Percentiles rank a stretch among this genome's conserved stretches.
Conservation (phyloP, 352 stramenopile genomes). For the Pythium graminicola region DNA sequence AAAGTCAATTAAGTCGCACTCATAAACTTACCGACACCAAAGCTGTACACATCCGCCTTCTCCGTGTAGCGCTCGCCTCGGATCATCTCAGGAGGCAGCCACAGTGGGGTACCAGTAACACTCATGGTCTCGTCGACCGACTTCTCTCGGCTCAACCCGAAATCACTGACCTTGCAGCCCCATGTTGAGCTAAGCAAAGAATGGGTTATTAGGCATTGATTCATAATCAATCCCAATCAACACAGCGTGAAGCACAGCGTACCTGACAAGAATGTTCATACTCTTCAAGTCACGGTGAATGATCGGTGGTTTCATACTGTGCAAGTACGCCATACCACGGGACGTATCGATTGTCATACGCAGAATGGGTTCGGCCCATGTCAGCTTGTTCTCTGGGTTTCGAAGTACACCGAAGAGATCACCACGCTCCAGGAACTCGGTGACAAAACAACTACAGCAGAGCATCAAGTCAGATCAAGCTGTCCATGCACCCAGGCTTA, state of each 20-base stretch:
- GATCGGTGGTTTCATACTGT: slow-evolving; percentile 96
- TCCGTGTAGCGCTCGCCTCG: slow-evolving; percentile 83
- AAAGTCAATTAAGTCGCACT: background rate
- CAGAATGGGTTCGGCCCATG: slow-evolving; percentile 81
- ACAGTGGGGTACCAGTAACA: slow-evolving; percentile 76
- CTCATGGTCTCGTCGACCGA: slow-evolving; percentile 94
- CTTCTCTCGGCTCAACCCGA: slow-evolving; percentile 95
- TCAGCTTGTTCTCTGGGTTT: slow-evolving; percentile 72
- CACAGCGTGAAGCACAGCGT: background rate
- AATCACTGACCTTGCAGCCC: slow-evolving; percentile 95
- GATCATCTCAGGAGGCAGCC: slow-evolving; percentile 86
- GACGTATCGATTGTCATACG: slow-evolving; percentile 89
- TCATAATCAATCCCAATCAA: background rate
- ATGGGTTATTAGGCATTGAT: background rate
- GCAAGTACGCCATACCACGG: slow-evolving; percentile 96
- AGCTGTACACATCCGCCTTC: slow-evolving; percentile 86
- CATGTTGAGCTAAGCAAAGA: slow-evolving; percentile 53
- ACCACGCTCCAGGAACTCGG: slow-evolving; percentile 79
- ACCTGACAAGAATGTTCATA: slow-evolving; percentile 87
- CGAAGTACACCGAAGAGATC: slow-evolving; percentile 78
- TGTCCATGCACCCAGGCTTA: background rate
- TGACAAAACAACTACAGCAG: slow-evolving; percentile 73
- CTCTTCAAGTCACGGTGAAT: slow-evolving; percentile 98
- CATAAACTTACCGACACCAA: slow-evolving; percentile 58
- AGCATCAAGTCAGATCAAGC: background rate